A percentile compares a stretch with the other conserved stretches of the same genome.
Evolutionary conservation across 306 rosid species (phyloP).

Genomic region (Inga leiocalycina): DNA sequence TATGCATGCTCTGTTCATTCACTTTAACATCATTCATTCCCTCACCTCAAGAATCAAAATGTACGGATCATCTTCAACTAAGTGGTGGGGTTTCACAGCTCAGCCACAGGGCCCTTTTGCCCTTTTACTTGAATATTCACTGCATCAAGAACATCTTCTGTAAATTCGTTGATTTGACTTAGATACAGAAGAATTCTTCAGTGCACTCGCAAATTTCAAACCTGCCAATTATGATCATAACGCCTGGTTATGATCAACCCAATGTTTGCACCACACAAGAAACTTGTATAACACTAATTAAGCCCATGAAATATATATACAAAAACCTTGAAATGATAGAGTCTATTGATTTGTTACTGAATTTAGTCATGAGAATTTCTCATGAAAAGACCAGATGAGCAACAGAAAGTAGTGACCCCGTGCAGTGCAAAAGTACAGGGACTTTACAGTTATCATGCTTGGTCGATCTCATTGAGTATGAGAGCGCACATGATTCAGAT

Average conservation of each 20-base stretch:
- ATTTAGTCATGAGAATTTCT: neutral
- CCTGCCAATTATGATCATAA: neutral
- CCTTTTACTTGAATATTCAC: neutral
- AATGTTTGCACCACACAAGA: neutral
- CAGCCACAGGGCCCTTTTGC: neutral
- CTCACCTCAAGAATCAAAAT: neutral
- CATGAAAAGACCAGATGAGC: neutral
- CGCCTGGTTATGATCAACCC: neutral
- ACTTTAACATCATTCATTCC: slow-evolving; percentile 26
- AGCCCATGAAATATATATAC: too few species aligned
- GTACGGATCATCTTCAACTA: neutral
- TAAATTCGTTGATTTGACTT: neutral
- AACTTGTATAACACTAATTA: neutral
- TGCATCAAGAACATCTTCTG: neutral
- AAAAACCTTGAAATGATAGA: neutral
- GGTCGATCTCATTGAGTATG: neutral
- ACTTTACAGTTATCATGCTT: neutral
- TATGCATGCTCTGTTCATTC: slow-evolving; percentile 13
- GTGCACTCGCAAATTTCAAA: neutral
- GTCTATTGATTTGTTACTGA: neutral
- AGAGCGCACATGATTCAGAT: neutral
- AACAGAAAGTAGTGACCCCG: neutral
- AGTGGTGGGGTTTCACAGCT: slow-evolving; percentile 2
- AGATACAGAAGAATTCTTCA: neutral
- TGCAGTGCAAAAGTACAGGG: neutral